Evolutionary conservation across 2,329 filamentous ascomycete genomes (phyloP), one percentile per base, ranked within the genome.

Genomic region (Xylariales sp.): DNA sequence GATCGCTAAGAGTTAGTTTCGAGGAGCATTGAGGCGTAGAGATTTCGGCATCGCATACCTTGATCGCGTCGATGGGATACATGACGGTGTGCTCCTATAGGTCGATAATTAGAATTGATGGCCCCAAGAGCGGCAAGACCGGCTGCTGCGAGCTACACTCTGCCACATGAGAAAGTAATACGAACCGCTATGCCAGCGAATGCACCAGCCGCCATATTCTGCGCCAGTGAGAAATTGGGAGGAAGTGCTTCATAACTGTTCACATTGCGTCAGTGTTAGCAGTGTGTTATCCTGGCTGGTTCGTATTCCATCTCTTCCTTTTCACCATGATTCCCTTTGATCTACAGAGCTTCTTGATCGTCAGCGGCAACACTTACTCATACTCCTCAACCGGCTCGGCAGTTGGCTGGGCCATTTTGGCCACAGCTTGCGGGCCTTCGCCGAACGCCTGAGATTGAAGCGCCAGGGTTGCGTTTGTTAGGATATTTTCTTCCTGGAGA

Each of bases 11-110:
- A 45, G 45, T 40, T n/a, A 29, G 19, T 8, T 35, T 23, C 21
- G 15, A 6, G 16, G n/a, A 42, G 57, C 41, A 10, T 15, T 13
- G 6, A 16, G 8, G 18, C 19, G 8, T 14, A 24, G 6, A 29
- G 37, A 28, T 37, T 37, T 15, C 28, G 30, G 31, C 8, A 29
- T 40, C 14, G 40, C 61, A 49, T 51, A 96, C 93, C 85, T 98
- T 98, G 60, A 98, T 85, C 51, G 95, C 81, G 69, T 98, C 93
- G 59, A 98, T 86, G 15, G 93, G 93, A 61, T 98, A 98, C 93
- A 98, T 97, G 55, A 95, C 90, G 42, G 91, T 94, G 66, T 97
- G 91, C 70, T 97, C 91, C 90, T 96, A 36, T n/a, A n/a, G n/a
- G n/a, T n/a, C n/a, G n/a, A n/a, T n/a, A n/a, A n/a, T n/a, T n/a